phyloP scores from a whole-genome alignment of 2,329 filamentous ascomycete species.

The Hypoxylon rubiginosum region DNA sequence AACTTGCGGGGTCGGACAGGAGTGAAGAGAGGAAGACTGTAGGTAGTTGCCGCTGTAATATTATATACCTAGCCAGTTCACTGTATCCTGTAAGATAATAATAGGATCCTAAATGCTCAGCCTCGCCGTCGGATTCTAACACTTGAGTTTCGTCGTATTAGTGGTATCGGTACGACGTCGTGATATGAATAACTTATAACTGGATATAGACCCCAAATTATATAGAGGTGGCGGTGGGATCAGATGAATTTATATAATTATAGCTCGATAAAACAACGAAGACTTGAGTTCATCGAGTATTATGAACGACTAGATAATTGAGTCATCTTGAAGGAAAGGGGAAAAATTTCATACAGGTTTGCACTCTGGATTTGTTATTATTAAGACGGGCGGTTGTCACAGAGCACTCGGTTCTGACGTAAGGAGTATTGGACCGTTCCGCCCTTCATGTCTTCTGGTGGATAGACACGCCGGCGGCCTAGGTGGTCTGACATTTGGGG shows the following conservation, averaged over 20 bases:
- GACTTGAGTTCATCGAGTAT: conserved; percentile 13
- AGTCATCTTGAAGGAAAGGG: conserved; percentile 41
- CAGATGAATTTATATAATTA: conserved; percentile 30
- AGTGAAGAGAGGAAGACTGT: conserved; percentile 5
- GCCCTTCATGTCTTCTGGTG: conserved; percentile 42
- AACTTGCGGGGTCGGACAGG: conserved; percentile 13
- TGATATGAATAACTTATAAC: conserved; percentile 29
- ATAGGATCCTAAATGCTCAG: neutral
- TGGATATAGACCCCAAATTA: conserved; percentile 8
- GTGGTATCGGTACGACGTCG: conserved; percentile 25
- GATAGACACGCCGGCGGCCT: conserved; percentile 34
- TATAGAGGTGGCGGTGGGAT: conserved; percentile 12
- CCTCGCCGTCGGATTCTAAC: conserved; percentile 3
- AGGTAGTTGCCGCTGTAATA: conserved; percentile 12
- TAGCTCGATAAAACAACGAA: conserved; percentile 12
- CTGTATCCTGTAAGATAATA: neutral
- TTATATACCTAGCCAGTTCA: neutral
- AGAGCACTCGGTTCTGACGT: conserved; percentile 43
- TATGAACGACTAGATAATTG: conserved; percentile 27
- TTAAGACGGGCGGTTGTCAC: conserved; percentile 24
- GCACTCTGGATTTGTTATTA: conserved; percentile 26
- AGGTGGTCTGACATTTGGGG: conserved; percentile 37
- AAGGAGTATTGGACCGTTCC: conserved; percentile 41
- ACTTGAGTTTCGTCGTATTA: conserved; percentile 4
- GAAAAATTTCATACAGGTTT: conserved; percentile 17